Base-by-base conservation (phyloP, 805 yeast species). In the Lipomyces spencermartinsiae region DNA sequence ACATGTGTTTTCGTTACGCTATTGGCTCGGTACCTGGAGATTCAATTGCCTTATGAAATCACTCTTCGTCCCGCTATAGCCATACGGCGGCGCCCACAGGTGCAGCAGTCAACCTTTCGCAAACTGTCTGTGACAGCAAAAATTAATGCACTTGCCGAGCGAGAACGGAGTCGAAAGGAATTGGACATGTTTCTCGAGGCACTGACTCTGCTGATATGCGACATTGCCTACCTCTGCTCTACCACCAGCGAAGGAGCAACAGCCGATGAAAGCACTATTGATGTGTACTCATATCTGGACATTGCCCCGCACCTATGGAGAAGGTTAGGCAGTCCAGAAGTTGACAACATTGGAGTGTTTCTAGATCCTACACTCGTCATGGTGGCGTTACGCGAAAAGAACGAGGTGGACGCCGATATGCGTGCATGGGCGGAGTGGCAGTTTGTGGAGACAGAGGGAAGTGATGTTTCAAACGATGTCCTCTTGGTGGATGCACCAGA, bases 401-500 rank as follows among this genome's bases (percentile, higher is more conserved):
- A 66, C 46, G 33, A 56, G 39, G 39, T 66, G 54, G 66, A 66
- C 25, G 63, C 66, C 2, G 69, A 66, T 34, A 19, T 54, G 34
- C 66, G 66, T 16, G 53, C 69, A 33, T 66, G 68, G 62, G 66
- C 68, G 9, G 70, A 64, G 37, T 67, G 70, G 70, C 70, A 67
- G 56, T 29, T 67, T 31, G 68, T 67, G 25, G 70, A 67, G 51
- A 68, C 65, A 2, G 69, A 62, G 39, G 66, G 53, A 25, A 63
- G 31, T 5, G 66, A 62, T 19, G 39, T 31, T 37, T 63, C 22
- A 19, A 64, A 66, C 25, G 69, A 66, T 6, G 61, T 61, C 9
- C 39, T 51, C 29, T 49, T 61, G 29, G 59, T 61, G 46, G 68
- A 65, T 16, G 60, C 60, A 33, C 39, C 51, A 9, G 64, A 49